Conservation (phyloP, 495 filamentous ascomycete species). For the Penicillium salamii region DNA sequence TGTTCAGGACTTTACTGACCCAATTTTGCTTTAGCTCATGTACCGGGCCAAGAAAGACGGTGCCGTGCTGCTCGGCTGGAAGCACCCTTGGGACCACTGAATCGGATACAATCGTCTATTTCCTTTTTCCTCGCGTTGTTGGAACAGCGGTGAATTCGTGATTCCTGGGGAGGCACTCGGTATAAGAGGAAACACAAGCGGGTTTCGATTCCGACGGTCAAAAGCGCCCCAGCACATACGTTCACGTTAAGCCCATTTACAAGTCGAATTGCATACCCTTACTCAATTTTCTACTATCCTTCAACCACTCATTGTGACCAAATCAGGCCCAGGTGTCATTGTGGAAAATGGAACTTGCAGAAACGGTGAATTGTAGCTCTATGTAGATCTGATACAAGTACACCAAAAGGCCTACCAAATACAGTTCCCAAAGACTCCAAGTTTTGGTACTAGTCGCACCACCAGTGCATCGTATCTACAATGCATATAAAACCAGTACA, state of each 20-base stretch:
- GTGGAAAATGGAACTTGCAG: neutral
- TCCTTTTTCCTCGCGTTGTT: neutral
- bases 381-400: constrained; percentile 7
- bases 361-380: constrained; percentile 13
- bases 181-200: neutral
- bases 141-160: neutral
- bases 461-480: neutral
- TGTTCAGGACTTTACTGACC: constrained; percentile 13
- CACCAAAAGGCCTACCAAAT: neutral
- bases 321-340: neutral
- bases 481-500: neutral
- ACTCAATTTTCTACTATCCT: constrained; percentile 1
- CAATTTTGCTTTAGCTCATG: constrained; percentile 64
- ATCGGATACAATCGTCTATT: constrained; percentile 8
- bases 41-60: constrained; percentile 94
- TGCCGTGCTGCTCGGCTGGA: constrained; percentile 85
- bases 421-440: neutral
- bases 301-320: neutral
- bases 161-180: no score
- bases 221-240: neutral
- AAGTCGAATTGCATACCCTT: constrained; percentile 28
- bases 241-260: constrained; percentile 4
- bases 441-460: neutral
- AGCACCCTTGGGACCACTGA: constrained; percentile 99
- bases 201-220: neutral